A percentile compares a stretch with the other conserved stretches of the same genome.
Evolutionary conservation across 768 basidiomycete species (phyloP).

Genomic region (Galerina sulciceps): DNA sequence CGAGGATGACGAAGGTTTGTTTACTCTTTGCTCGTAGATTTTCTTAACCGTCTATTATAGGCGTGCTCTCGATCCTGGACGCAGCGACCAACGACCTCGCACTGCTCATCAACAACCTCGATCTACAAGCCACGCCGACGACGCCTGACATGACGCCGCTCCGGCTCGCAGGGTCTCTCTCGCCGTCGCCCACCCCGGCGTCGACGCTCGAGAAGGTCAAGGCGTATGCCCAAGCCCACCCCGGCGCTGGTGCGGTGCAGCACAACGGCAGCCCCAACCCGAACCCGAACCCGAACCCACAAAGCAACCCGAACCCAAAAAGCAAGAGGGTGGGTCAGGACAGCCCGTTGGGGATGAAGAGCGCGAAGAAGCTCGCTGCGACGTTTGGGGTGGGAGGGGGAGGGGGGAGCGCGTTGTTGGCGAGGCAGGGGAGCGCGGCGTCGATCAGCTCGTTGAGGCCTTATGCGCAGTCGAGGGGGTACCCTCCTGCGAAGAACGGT

Average conservation of each 20-base stretch:
- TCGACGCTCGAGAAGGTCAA: slow-evolving; percentile 12
- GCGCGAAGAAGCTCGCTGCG: slow-evolving; percentile 14
- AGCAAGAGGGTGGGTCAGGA: slow-evolving; percentile 26
- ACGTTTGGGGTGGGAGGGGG: not conserved
- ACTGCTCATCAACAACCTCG: slow-evolving; percentile 77
- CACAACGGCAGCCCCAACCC: slow-evolving; percentile 33
- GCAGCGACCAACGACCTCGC: slow-evolving; percentile 83
- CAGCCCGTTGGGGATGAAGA: slow-evolving; percentile 45
- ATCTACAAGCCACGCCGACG: slow-evolving; percentile 76
- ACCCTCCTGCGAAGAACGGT: not conserved
- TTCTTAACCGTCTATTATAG: slow-evolving; percentile 29
- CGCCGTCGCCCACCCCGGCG: slow-evolving; percentile 12
- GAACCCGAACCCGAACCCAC: too few species aligned
- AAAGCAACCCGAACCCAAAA: slow-evolving; percentile 24
- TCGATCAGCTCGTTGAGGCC: slow-evolving; percentile 40
- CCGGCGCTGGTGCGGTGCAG: too few species aligned
- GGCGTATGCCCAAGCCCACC: not conserved
- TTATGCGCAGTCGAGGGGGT: slow-evolving; percentile 30
- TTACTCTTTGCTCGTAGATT: not conserved
- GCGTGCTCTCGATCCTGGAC: slow-evolving; percentile 70
- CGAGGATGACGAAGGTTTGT: slow-evolving; percentile 57
- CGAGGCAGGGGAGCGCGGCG: slow-evolving; percentile 34
- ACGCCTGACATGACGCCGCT: slow-evolving; percentile 53
- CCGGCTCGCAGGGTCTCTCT: slow-evolving; percentile 34
- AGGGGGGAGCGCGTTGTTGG: slow-evolving; percentile 1